phyloP scores from a whole-genome alignment of 2,329 filamentous ascomycete species.

The Alternaria tenuissima region DNA sequence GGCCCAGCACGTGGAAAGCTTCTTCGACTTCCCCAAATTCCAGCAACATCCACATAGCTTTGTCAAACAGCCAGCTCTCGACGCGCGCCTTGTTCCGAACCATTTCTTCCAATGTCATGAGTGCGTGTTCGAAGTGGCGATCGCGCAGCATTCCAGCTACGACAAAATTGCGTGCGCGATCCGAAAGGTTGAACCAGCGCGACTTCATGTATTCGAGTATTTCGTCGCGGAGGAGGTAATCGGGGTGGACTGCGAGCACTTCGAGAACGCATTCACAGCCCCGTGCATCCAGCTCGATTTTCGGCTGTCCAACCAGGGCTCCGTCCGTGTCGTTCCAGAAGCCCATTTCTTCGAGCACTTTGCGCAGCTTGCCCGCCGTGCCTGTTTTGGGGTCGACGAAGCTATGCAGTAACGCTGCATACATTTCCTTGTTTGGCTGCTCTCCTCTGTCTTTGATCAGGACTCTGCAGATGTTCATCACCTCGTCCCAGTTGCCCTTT shows the following conservation, averaged over 20 bases:
- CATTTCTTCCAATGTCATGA: slow-evolving; percentile 74
- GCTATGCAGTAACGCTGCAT: slow-evolving; percentile 76
- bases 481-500: slow-evolving; percentile 35
- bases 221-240: slow-evolving; percentile 77
- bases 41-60: slow-evolving; percentile 77
- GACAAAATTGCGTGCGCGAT: slow-evolving; percentile 70
- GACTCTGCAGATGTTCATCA: slow-evolving; percentile 61
- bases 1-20: slow-evolving; percentile 70
- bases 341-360: slow-evolving; percentile 77
- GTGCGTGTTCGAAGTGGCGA: slow-evolving; percentile 80
- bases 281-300: slow-evolving; percentile 69
- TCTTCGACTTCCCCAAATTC: slow-evolving; percentile 79
- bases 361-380: slow-evolving; percentile 69
- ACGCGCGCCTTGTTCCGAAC: slow-evolving; percentile 63
- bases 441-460: slow-evolving; percentile 66
- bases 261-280: slow-evolving; percentile 77
- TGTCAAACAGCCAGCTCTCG: slow-evolving; percentile 78
- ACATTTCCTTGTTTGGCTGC: slow-evolving; percentile 67
- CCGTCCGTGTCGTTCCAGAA: slow-evolving; percentile 25
- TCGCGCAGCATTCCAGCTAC: slow-evolving; percentile 80
- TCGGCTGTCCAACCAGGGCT: slow-evolving; percentile 50
- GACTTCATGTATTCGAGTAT: slow-evolving; percentile 77
- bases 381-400: slow-evolving; percentile 72
- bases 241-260: slow-evolving; percentile 81
- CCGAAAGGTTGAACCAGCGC: slow-evolving; percentile 72